Conservation (phyloP, 1,284 basidiomycete genomes). For the Chalciporus sp. region DNA sequence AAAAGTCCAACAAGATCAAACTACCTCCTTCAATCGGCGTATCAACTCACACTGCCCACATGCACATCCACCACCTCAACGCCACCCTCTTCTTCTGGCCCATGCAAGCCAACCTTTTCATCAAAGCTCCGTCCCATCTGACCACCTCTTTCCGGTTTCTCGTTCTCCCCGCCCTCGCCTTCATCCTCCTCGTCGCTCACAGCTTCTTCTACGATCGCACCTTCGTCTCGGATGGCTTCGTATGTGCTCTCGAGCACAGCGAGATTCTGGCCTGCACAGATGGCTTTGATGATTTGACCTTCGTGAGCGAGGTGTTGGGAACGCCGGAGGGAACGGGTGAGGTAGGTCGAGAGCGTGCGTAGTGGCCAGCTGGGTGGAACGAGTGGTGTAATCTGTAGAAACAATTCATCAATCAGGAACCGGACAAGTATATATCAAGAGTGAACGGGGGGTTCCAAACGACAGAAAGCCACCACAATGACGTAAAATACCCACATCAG, state of each 20-base stretch:
- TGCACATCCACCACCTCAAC: slow-evolving; percentile 20
- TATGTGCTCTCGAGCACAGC: slow-evolving; percentile 37
- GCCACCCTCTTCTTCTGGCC: slow-evolving; percentile 5
- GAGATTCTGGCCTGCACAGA: slow-evolving; percentile 73
- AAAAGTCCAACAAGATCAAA: not conserved
- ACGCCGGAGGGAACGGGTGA: slow-evolving; percentile 75
- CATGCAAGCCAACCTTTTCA: slow-evolving; percentile 30
- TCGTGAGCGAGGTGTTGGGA: slow-evolving; percentile 74
- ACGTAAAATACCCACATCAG: slow-evolving; percentile 58
- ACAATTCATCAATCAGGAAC: slow-evolving; percentile 3
- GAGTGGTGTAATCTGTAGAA: slow-evolving; percentile 63
- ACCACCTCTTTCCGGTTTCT: slow-evolving; percentile 14
- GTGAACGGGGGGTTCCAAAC: not conserved
- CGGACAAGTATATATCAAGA: not conserved
- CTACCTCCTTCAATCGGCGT: not conserved
- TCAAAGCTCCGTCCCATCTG: slow-evolving; percentile 28
- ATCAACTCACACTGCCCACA: slow-evolving; percentile 12
- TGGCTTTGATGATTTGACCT: slow-evolving; percentile 69
- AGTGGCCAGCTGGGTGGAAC: slow-evolving; percentile 80
- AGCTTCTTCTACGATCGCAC: slow-evolving; percentile 68
- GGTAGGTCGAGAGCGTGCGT: slow-evolving; percentile 70
- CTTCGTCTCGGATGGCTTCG: slow-evolving; percentile 56
- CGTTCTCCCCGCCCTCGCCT: slow-evolving; percentile 29
- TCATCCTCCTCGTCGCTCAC: slow-evolving; percentile 47
- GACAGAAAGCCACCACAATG: not conserved